A percentile compares a stretch with the other conserved stretches of the same genome.
Evolutionary conservation across 1,139 yeast genomes (phyloP).

Genomic region (Magnusiomyces fungicola): DNA sequence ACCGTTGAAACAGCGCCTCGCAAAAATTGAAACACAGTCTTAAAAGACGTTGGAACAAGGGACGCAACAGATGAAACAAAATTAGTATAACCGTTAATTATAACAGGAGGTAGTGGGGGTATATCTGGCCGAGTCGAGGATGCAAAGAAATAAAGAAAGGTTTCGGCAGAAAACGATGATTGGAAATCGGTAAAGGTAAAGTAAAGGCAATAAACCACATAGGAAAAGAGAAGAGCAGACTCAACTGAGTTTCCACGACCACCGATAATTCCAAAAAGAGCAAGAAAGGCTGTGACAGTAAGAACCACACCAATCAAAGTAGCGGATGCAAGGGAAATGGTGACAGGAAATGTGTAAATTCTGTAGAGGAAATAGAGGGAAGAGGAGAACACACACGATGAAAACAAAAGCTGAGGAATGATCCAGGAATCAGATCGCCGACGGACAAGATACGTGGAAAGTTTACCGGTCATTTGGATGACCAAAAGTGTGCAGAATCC

Average conservation of each 20-base stretch:
- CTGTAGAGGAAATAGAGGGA: constrained; percentile 74
- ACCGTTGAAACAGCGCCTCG: constrained; percentile 64
- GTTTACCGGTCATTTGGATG: constrained; percentile 86
- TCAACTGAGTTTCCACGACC: constrained; percentile 85
- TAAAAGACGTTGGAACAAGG: constrained; percentile 41
- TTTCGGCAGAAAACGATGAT: constrained; percentile 24
- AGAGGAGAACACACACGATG: constrained; percentile 70
- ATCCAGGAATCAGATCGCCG: constrained; percentile 72
- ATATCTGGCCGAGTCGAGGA: constrained; percentile 19
- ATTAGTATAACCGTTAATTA: constrained; percentile 34
- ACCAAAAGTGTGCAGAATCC: constrained; percentile 87
- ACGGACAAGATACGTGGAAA: constrained; percentile 64
- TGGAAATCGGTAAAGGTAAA: constrained; percentile 79
- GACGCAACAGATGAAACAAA: constrained; percentile 39
- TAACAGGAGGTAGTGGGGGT: constrained; percentile 33
- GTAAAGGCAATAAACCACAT: constrained; percentile 85
- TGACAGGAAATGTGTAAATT: constrained; percentile 68
- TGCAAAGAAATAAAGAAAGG: constrained; percentile 24
- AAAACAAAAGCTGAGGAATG: constrained; percentile 61
- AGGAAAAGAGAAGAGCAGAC: constrained; percentile 76
- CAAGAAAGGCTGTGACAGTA: constrained; percentile 66
- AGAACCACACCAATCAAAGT: constrained; percentile 79
- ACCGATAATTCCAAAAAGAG: constrained; percentile 76
- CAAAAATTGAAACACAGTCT: constrained; percentile 63
- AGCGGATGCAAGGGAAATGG: constrained; percentile 62